A percentile compares a stretch with the other conserved stretches of the same genome.
Conservation (phyloP, 2,329 filamentous ascomycete genomes). For the Teratosphaeria zuluensis region DNA sequence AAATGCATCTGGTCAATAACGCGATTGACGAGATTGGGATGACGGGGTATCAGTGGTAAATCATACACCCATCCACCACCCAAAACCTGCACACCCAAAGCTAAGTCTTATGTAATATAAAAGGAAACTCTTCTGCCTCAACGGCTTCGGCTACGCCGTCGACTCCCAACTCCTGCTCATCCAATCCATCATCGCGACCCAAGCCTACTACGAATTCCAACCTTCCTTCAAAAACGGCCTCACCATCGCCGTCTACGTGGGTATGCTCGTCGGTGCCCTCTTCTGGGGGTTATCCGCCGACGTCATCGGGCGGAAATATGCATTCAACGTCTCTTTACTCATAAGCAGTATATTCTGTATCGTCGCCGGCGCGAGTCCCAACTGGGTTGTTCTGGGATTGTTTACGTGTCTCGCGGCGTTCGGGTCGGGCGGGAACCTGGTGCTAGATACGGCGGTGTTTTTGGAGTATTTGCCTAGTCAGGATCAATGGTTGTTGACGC, state of each 20-base stretch:
- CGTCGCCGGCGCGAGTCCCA: conserved; percentile 57
- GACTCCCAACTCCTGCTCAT: conserved; percentile 49
- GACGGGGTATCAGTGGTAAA: conserved; percentile 41
- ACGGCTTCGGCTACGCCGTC: conserved; percentile 53
- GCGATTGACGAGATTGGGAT: conserved; percentile 48
- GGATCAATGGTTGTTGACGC: conserved; percentile 55
- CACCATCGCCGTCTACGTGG: conserved; percentile 51
- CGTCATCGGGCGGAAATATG: conserved; percentile 56
- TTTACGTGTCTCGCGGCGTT: conserved; percentile 57
- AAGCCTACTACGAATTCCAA: conserved; percentile 51
- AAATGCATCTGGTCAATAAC: conserved; percentile 52
- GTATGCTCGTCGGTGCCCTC: conserved; percentile 46
- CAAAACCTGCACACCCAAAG: not conserved
- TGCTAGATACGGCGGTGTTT: conserved; percentile 53
- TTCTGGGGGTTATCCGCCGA: conserved; percentile 63
- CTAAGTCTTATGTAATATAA: too few relatives aligned
- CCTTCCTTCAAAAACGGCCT: conserved; percentile 45
- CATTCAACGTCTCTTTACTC: conserved; percentile 49
- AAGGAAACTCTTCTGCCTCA: conserved; percentile 51
- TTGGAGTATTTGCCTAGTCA: conserved; percentile 48
- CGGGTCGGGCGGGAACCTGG: conserved; percentile 54
- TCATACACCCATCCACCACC: not conserved
- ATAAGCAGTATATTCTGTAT: conserved; percentile 55
- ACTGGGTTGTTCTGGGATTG: conserved; percentile 54
- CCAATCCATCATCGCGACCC: conserved; percentile 52